These are phyloP conservation scores for Aureobasidium pullulans DNA, from an alignment of 2,329 filamentous ascomycete species.

Conservation along the genomic window DNA sequence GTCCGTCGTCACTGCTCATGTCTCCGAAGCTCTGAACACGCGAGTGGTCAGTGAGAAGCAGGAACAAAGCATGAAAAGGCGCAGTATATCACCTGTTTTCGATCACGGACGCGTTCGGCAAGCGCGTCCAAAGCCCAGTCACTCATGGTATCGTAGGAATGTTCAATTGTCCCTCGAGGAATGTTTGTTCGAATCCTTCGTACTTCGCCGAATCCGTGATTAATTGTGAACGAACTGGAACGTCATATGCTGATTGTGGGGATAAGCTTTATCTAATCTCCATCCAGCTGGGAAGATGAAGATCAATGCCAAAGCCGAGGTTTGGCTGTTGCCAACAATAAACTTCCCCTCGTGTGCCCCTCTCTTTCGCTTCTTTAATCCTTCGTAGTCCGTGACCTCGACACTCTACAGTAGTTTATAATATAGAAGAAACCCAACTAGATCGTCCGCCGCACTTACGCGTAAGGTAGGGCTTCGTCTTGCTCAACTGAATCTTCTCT, in stretches of 20 bases:
- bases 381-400: background rate
- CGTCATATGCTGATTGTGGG: conserved; percentile 4
- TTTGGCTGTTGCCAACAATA: background rate
- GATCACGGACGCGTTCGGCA: background rate
- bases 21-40: conserved; percentile 12
- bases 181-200: background rate
- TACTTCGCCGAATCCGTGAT: background rate
- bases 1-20: conserved; percentile 29
- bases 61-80: background rate
- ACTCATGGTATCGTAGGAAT: background rate
- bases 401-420: background rate
- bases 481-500: background rate
- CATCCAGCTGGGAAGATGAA: background rate
- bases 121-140: background rate
- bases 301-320: background rate
- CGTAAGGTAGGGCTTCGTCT: background rate
- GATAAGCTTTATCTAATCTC: background rate
- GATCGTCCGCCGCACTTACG: background rate
- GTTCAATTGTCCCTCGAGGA: background rate
- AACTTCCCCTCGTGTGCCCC: background rate
- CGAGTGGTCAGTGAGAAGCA: background rate
- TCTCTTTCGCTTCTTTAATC: background rate
- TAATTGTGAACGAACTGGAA: background rate
- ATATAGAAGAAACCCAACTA: background rate
- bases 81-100: background rate